Evolutionary conservation across 495 filamentous ascomycete species (phyloP), one percentile per base, ranked within the genome.

Genomic region (Tuber indicum): DNA sequence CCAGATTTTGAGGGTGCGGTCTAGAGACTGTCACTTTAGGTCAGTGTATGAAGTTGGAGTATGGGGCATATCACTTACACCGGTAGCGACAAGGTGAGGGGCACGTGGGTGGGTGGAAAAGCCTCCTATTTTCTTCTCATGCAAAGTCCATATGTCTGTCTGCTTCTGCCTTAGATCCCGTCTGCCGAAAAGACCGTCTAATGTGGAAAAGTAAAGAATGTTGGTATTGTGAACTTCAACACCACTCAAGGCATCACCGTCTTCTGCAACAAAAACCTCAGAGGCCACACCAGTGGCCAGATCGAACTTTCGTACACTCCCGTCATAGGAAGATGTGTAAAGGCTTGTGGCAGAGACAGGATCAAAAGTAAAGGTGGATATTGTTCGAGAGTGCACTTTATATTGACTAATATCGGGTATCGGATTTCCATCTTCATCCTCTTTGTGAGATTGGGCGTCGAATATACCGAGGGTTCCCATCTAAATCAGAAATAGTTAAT

Each of bases 41-140:
- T 77, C 23, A 75, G 45, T 58, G 9, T 39, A 42, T 19, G 43
- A 74, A 42, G 1, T 23, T n/a, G 36, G 12, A 23, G n/a, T 23
- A 39, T 47, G 36, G 47, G 69, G 19, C 44, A 21, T 3, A 62
- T 39, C 7, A 71, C 76, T 72, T 32, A 79, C 78, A 12, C 94
- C 95, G 0, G 96, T 98, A 1, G 94, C 93, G n/a, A 96, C 82
- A 58, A 96, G 89, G 84, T 98, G 91, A 0, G 93, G 89, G 0
- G 92, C 86, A 0, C 88, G 84, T 0, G 96, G 96, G 78, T 95
- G 90, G 4, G 97, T 82, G 1, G 90, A 91, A 86, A 98, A 97
- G 2, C 96, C 96, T 41, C 96, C 96, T 73, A 99, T 98, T 82
- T 99, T 99, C 85, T 96, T 95, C 73, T 97, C 93, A 0, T 91